Conservation (phyloP, 1,284 basidiomycete species). For the Schizophyllum commune region DNA sequence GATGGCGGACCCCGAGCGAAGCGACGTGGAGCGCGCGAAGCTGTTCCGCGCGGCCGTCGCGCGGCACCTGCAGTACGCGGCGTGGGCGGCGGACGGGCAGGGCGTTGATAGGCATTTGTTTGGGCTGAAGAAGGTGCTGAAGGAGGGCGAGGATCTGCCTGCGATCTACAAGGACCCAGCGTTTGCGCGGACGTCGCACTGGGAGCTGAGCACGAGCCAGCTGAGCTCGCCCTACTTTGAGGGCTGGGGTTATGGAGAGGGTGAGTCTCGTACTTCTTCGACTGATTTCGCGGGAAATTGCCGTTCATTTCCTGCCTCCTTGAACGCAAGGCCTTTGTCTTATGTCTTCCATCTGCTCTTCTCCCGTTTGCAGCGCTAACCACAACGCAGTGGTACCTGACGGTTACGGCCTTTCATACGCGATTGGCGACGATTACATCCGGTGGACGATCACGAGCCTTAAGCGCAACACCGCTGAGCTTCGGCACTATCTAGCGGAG, state of each 20-base stretch:
- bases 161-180: conserved; percentile 76
- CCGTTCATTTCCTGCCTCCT: background rate
- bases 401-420: conserved; percentile 91
- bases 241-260: conserved; percentile 97
- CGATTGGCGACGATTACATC: conserved; percentile 82
- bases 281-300: background rate
- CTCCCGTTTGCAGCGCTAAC: conserved; percentile 2
- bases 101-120: conserved; percentile 96
- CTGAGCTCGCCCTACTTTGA: conserved; percentile 80
- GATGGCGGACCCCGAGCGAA: conserved; percentile 63
- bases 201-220: conserved; percentile 92
- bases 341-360: background rate
- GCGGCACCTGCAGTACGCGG: conserved; percentile 83
- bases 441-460: conserved; percentile 90
- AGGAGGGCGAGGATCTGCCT: conserved; percentile 71
- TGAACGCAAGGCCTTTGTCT: background rate
- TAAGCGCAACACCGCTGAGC: conserved; percentile 54
- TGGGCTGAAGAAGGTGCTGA: conserved; percentile 81
- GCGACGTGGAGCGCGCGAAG: conserved; percentile 54
- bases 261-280: conserved; percentile 30
- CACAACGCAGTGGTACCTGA: conserved; percentile 67
- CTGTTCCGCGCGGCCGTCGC: conserved; percentile 76
- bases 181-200: conserved; percentile 70
- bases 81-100: conserved; percentile 89
- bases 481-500: conserved; percentile 70